Percentiles rank a stretch among this genome's conserved stretches.
Conservation (phyloP, 192 early-diverging fungal species). For the Neocallimastix lanati region DNA sequence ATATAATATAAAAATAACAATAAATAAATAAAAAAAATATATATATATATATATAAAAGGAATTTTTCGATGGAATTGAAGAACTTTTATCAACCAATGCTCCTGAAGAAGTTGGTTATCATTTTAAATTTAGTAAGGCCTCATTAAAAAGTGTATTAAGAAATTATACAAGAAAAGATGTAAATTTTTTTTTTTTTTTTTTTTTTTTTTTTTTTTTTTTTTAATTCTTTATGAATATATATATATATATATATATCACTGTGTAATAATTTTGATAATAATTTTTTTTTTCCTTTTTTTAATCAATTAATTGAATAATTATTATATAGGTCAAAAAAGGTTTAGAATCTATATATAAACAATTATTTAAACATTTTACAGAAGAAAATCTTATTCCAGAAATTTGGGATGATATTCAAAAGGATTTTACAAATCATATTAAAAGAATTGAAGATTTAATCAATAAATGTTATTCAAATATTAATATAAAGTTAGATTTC, state of each 20-base stretch:
- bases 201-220: too few species aligned
- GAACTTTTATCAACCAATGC: conserved; percentile 50
- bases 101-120: conserved; percentile 59
- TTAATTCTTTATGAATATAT: too few species aligned
- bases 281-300: too few species aligned
- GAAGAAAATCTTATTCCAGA: conserved; percentile 66
- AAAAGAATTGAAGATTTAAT: conserved; percentile 69
- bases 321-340: conserved; percentile 44
- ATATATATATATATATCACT: too few species aligned
- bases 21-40: too few species aligned
- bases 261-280: too few species aligned
- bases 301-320: too few species aligned
- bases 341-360: conserved; percentile 65
- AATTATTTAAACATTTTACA: conserved; percentile 86
- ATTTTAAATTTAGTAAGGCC: conserved; percentile 65
- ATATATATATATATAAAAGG: conserved; percentile 15
- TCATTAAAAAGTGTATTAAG: conserved; percentile 68
- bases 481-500: conserved; percentile 65
- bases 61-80: conserved; percentile 95
- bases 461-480: conserved; percentile 67
- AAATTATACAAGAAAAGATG: conserved; percentile 65
- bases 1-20: too few species aligned
- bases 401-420: conserved; percentile 78
- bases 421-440: conserved; percentile 62
- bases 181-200: conserved; percentile 13